Conservation (phyloP, 1,284 basidiomycete genomes). For the Ustilago esculenta region DNA sequence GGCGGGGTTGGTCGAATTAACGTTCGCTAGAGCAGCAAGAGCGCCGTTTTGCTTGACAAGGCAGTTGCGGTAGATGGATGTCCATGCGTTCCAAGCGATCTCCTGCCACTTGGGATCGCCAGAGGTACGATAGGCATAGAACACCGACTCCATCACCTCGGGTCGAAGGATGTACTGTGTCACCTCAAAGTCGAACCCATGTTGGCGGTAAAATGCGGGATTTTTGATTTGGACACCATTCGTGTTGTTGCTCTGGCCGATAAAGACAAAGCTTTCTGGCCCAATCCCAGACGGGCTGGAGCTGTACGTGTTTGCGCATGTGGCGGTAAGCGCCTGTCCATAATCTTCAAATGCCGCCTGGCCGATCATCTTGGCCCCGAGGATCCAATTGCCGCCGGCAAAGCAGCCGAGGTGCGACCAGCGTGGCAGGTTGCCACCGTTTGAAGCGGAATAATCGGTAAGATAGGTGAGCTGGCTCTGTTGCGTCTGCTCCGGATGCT, state of each 20-base stretch:
- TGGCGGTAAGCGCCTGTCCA: constrained; percentile 46
- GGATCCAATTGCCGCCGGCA: constrained; percentile 56
- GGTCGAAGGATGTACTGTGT: constrained; percentile 55
- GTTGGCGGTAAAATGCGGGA: constrained; percentile 31
- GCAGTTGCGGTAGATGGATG: constrained; percentile 85
- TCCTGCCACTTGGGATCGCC: constrained; percentile 72
- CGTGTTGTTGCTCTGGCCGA: constrained; percentile 31
- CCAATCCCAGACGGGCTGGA: constrained; percentile 54
- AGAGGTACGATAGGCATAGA: constrained; percentile 54
- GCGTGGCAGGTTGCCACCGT: constrained; percentile 45
- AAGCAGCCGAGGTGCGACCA: constrained; percentile 60
- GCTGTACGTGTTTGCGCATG: constrained; percentile 52
- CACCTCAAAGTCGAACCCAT: constrained; percentile 53
- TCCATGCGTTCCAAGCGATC: constrained; percentile 87
- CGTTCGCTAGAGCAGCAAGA: constrained; percentile 40
- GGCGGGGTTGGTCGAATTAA: constrained; percentile 31
- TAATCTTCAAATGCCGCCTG: constrained; percentile 35
- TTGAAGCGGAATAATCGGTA: constrained; percentile 41
- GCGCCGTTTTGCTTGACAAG: constrained; percentile 68
- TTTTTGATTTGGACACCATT: constrained; percentile 46
- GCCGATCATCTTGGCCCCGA: constrained; percentile 55
- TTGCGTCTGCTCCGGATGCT: constrained; percentile 35
- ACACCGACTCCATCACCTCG: constrained; percentile 59
- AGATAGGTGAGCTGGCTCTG: constrained; percentile 39
- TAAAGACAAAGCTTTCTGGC: constrained; percentile 54